Conservation (phyloP, 2,329 filamentous ascomycete genomes). For the Pseudogymnoascus destructans region DNA sequence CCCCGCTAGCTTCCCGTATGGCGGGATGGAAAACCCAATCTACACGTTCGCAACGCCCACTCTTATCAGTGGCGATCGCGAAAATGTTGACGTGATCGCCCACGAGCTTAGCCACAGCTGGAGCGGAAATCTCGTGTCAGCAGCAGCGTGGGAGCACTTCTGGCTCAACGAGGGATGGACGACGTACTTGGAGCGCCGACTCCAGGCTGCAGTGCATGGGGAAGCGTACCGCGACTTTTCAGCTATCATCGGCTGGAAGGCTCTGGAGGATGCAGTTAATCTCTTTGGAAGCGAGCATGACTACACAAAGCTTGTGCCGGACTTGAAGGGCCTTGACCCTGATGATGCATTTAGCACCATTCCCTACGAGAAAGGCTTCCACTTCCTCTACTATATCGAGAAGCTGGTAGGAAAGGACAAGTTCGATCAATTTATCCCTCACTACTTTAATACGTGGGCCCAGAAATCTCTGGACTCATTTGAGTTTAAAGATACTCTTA, state of each 20-base stretch:
- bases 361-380: constrained; percentile 94
- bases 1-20: constrained; percentile 81
- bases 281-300: constrained; percentile 64
- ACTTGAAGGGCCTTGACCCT: constrained; percentile 81
- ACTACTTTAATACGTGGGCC: constrained; percentile 81
- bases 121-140: constrained; percentile 77
- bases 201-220: constrained; percentile 64
- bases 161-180: constrained; percentile 81
- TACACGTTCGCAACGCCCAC: constrained; percentile 94
- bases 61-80: constrained; percentile 77
- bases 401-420: constrained; percentile 69
- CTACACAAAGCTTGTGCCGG: constrained; percentile 81
- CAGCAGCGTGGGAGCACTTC: constrained; percentile 70
- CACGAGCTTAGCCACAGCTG: constrained; percentile 69
- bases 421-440: constrained; percentile 90
- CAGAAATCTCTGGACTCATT: constrained; percentile 83
- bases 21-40: constrained; percentile 71
- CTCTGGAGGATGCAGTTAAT: constrained; percentile 60
- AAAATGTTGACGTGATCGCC: constrained; percentile 93
- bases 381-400: constrained; percentile 85
- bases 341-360: constrained; percentile 90
- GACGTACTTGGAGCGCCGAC: constrained; percentile 80
- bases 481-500: constrained; percentile 80
- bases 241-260: constrained; percentile 91
- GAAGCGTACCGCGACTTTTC: constrained; percentile 84